Evolutionary conservation across 495 filamentous ascomycete genomes (phyloP).

Genomic region (Penicillium dipodomyicola): DNA sequence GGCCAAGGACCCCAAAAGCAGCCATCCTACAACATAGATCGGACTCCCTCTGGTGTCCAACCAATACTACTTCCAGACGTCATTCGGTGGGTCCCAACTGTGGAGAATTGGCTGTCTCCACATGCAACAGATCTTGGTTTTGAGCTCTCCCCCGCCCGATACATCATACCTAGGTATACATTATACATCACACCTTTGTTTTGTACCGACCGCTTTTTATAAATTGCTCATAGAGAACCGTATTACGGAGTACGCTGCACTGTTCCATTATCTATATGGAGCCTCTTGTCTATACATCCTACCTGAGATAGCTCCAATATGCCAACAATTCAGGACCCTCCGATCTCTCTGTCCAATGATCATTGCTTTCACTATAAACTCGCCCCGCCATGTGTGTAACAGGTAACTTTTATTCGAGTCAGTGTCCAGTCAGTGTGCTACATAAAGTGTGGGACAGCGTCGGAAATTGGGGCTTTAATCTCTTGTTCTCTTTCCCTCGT

Average conservation of each 20-base stretch:
- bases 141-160: too few relatives aligned
- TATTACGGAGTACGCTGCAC: background rate
- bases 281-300: background rate
- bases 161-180: too few relatives aligned
- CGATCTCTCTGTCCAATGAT: background rate
- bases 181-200: too few relatives aligned
- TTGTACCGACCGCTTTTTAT: too few relatives aligned
- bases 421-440: background rate
- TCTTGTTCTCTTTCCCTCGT: background rate
- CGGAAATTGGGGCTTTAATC: background rate
- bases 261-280: background rate
- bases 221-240: background rate
- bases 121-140: background rate
- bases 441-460: background rate
- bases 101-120: conserved; percentile 1
- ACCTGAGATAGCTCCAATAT: background rate
- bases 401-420: background rate
- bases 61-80: background rate
- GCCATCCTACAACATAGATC: background rate
- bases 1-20: background rate
- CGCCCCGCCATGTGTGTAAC: background rate
- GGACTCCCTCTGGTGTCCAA: background rate
- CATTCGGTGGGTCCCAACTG: conserved; percentile 4
- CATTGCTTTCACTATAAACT: background rate
- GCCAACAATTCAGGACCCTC: background rate